Evolutionary conservation across 352 stramenopile species (phyloP), one percentile per base, ranked within the genome.

Genomic region (Phytophthora pistaciae): DNA sequence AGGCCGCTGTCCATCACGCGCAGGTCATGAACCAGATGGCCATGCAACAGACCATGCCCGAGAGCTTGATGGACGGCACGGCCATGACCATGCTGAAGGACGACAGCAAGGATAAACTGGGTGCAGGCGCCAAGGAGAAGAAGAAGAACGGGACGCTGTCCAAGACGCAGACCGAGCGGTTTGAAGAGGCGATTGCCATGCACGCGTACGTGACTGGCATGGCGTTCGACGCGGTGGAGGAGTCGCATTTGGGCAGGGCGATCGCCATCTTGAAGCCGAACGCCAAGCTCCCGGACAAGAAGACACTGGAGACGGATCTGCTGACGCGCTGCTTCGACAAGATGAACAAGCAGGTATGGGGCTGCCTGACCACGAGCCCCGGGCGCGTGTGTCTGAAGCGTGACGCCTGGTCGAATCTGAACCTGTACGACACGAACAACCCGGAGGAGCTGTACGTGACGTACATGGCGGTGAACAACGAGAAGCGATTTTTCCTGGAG

Each of bases 281-380:
- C 59, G 73, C 85, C 25, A 90, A 88, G 61, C 60, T 95, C 23
- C 86, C 83, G 3, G 85, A 93, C 31, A 91, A 91, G 59, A 94
- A 95, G 66, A 77, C 79, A 25, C 70, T 95, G 4, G 83, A 92
- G 48, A 70, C 53, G 13, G 85, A 93, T 16, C 59, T 95, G 50
- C 68, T 93, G 62, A 60, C 77, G 8, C 83, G 86, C 14, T 95
- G 88, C 66, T 94, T 90, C 66, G 88, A 95, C 61, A 95, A 94
- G 40, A 91, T 94, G 82, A 79, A 94, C 80, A 95, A 92, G 52
- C 86, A 91, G 57, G 88, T 95, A 67, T 95, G 88, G 86, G 78
- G 77, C 14, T 91, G 90, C 56, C 54, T 95, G 9, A 92, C 84
- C 0, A 71, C 83, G n/a, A 91, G 75, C 64, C 65, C 40, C 29